A percentile compares a stretch with the other conserved stretches of the same genome.
Evolutionary conservation across 345 rosid species (phyloP).

Genomic region (Eucalyptus marginata): DNA sequence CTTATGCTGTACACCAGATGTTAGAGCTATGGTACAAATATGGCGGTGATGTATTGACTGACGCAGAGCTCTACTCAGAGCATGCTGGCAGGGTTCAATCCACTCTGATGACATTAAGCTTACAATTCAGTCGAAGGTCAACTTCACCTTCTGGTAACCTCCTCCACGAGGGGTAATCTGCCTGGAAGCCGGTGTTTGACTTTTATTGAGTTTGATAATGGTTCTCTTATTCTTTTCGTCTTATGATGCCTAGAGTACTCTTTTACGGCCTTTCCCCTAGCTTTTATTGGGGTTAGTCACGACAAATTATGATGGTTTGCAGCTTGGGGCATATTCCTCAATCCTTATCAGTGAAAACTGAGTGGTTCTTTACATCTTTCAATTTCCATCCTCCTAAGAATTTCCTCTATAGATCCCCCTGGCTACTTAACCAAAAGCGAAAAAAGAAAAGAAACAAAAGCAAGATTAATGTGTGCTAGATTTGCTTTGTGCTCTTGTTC

Average conservation of each 20-base stretch:
- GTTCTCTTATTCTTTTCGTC: not conserved
- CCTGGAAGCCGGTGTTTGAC: not conserved
- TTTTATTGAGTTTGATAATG: not conserved
- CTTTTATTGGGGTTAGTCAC: not conserved
- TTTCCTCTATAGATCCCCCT: not conserved
- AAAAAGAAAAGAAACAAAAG: not conserved
- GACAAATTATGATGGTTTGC: not conserved
- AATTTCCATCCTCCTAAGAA: not conserved
- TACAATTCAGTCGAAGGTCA: constrained; percentile 78
- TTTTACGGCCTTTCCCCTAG: not conserved
- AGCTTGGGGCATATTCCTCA: not conserved
- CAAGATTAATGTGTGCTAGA: not conserved
- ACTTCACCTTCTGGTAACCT: constrained; percentile 80
- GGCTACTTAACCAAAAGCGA: not conserved
- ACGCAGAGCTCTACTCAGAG: constrained; percentile 83
- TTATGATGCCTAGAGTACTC: not conserved
- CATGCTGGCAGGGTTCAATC: constrained; percentile 60
- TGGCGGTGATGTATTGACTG: constrained; percentile 63
- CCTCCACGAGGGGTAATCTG: constrained; percentile 73
- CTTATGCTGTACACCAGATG: constrained; percentile 68
- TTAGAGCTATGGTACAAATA: constrained; percentile 85
- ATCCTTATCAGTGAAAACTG: not conserved
- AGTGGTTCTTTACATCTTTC: not conserved
- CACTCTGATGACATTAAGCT: constrained; percentile 84
- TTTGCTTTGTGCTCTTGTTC: not conserved